A percentile compares a stretch with the other conserved stretches of the same genome.
Conservation (phyloP, 192 early-diverging fungal genomes). For the Backusella sp. region DNA sequence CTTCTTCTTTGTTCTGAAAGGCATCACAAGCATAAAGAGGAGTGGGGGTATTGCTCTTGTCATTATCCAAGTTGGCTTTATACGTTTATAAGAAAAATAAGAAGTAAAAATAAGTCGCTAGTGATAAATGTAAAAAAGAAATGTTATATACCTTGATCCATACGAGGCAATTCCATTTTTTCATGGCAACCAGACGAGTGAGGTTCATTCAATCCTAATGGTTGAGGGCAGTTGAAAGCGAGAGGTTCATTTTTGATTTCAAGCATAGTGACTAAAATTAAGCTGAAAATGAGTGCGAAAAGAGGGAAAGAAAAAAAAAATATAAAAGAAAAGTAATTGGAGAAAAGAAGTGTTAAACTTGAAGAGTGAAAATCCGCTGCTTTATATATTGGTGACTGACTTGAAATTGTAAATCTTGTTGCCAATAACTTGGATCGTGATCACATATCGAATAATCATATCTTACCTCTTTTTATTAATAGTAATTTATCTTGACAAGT, state of each 20-base stretch:
- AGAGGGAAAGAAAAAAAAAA: background rate
- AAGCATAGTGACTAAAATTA: background rate
- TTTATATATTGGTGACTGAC: background rate
- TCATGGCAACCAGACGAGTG: background rate
- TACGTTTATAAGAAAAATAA: too few relatives aligned
- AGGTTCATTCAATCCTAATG: background rate
- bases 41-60: background rate
- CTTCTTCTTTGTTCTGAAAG: background rate
- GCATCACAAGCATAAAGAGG: background rate
- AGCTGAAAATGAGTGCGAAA: background rate
- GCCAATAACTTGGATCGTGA: background rate
- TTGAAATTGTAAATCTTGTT: background rate
- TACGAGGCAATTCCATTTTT: background rate
- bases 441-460: background rate
- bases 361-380: background rate
- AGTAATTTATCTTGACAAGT: background rate
- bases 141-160: background rate
- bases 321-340: background rate
- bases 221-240: background rate
- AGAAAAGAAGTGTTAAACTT: background rate
- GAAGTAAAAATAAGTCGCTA: too few relatives aligned
- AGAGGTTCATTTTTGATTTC: background rate
- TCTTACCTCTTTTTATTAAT: background rate
- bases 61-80: background rate
- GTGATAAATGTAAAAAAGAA: too few relatives aligned